Evolutionary conservation across 2,329 filamentous ascomycete genomes (phyloP).

Genomic region (Phyllosticta citribraziliensis): DNA sequence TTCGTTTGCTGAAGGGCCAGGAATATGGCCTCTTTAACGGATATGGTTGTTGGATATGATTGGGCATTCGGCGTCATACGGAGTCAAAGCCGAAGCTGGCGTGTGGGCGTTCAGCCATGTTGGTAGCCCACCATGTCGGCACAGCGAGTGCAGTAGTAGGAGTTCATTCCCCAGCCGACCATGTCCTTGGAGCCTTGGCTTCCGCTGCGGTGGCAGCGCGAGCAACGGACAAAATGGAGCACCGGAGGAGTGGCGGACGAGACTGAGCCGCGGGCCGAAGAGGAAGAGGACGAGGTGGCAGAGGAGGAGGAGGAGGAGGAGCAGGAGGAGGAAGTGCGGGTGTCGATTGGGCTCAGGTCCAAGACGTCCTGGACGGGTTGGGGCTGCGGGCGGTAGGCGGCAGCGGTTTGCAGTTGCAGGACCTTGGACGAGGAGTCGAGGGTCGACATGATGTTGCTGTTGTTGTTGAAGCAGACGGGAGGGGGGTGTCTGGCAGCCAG

Average conservation of each 20-base stretch:
- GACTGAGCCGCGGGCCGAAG: neutral
- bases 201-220: conserved; percentile 13
- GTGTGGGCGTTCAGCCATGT: conserved; percentile 19
- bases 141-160: conserved; percentile 33
- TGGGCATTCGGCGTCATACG: neutral
- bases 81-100: neutral
- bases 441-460: conserved; percentile 16
- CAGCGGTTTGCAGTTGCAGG: conserved; percentile 29
- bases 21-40: too few species aligned
- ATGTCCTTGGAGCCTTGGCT: conserved; percentile 16
- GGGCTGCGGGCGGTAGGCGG: conserved; percentile 24
- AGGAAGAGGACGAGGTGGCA: conserved; percentile 3
- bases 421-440: conserved; percentile 19
- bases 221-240: conserved; percentile 12
- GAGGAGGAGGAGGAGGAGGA: neutral
- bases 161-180: conserved; percentile 29
- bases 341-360: conserved; percentile 8
- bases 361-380: conserved; percentile 14
- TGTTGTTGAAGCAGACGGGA: neutral
- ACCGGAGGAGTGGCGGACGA: neutral
- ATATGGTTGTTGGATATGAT: neutral
- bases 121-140: conserved; percentile 30
- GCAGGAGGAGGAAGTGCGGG: neutral
- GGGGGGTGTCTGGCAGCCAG: conserved; percentile 21
- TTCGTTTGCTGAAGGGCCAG: neutral